A percentile compares a stretch with the other conserved stretches of the same genome.
phyloP scores from a whole-genome alignment of 2,329 filamentous ascomycete species.

The Cladosporium velox region DNA sequence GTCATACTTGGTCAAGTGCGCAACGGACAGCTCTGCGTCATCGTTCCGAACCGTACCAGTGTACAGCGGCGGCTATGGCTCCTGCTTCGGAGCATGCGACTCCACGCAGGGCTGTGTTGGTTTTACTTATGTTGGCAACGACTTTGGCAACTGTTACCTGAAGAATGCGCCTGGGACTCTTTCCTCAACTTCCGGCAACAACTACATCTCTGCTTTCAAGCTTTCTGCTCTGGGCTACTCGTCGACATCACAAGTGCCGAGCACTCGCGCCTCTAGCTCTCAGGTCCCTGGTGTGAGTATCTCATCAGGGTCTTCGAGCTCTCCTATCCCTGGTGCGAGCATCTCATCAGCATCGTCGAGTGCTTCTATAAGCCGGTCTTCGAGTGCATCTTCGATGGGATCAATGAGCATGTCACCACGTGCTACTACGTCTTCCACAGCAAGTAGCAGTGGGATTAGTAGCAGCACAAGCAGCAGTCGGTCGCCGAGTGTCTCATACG shows the following conservation, averaged over 20 bases:
- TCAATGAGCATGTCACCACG: background rate
- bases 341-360: background rate
- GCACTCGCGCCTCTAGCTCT: background rate
- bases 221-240: conserved; percentile 11
- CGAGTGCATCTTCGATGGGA: background rate
- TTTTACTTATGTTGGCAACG: conserved; percentile 22
- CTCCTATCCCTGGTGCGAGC: background rate
- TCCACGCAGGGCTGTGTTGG: conserved; percentile 15
- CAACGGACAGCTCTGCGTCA: background rate
- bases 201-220: background rate
- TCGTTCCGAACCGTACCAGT: conserved; percentile 12
- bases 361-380: background rate
- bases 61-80: conserved; percentile 16
- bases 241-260: background rate
- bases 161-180: conserved; percentile 17
- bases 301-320: background rate
- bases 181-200: background rate
- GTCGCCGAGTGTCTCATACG: conserved; percentile 21
- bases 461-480: conserved; percentile 2
- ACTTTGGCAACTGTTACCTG: conserved; percentile 24
- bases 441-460: background rate
- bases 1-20: conserved; percentile 17
- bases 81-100: conserved; percentile 23
- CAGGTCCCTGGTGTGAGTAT: background rate
- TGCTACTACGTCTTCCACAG: background rate